Conservation (phyloP, 1,139 yeast species). For the Hyphopichia pseudoburtonii region DNA sequence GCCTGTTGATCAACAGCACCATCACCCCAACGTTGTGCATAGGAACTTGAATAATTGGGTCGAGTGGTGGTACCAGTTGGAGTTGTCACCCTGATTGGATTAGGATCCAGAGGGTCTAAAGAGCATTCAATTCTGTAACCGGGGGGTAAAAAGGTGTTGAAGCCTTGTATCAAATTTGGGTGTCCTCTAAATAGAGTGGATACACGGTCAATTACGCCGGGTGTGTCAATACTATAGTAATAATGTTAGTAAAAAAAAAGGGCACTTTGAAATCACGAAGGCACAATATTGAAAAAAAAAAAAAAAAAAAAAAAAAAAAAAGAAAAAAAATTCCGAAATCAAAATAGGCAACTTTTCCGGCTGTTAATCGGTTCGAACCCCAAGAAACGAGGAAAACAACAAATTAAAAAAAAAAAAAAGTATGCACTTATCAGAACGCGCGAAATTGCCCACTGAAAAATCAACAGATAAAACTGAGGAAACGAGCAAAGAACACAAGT, state of each 20-base stretch:
- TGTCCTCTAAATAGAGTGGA: slow-evolving; percentile 89
- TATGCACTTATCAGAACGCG: too few species aligned
- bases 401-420: too few species aligned
- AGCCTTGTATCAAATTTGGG: slow-evolving; percentile 91
- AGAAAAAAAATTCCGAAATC: neutral
- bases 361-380: too few species aligned
- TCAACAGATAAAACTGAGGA: too few species aligned
- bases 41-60: slow-evolving; percentile 44
- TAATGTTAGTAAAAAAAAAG: slow-evolving; percentile 17
- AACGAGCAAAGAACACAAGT: too few species aligned
- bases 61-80: slow-evolving; percentile 87
- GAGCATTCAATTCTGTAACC: slow-evolving; percentile 96
- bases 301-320: neutral
- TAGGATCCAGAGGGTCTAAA: slow-evolving; percentile 83
- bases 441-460: too few species aligned
- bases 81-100: slow-evolving; percentile 91
- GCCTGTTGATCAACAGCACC: slow-evolving; percentile 11
- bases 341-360: too few species aligned
- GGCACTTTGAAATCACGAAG: neutral
- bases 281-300: neutral
- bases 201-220: slow-evolving; percentile 96
- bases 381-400: too few species aligned
- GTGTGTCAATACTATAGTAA: slow-evolving; percentile 76
- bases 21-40: slow-evolving; percentile 27
- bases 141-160: slow-evolving; percentile 94